Evolutionary conservation across 345 rosid genomes (phyloP).

Genomic region (Abelmoschus esculentus): DNA sequence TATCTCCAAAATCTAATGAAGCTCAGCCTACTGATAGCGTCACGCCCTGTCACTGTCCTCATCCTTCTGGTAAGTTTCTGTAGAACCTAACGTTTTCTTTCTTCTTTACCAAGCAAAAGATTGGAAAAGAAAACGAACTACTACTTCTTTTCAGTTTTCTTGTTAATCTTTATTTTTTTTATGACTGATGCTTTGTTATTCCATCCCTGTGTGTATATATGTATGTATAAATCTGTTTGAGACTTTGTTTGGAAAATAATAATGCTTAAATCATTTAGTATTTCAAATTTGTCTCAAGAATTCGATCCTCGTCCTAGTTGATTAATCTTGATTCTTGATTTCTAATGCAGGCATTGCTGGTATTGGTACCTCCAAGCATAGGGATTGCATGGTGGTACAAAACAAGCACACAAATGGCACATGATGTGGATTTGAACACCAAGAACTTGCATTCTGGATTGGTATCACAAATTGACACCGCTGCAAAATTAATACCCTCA

Average conservation of each 20-base stretch:
- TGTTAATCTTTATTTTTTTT: too few relatives aligned
- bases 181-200: too few relatives aligned
- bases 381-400: constrained; percentile 28
- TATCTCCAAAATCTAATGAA: constrained; percentile 18
- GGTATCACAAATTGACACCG: constrained; percentile 20
- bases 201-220: too few relatives aligned
- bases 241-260: too few relatives aligned
- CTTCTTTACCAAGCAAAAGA: neutral
- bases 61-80: constrained; percentile 17
- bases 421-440: constrained; percentile 7
- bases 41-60: constrained; percentile 20
- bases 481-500: constrained; percentile 15
- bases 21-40: constrained; percentile 18
- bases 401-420: constrained; percentile 9
- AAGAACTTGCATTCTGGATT: constrained; percentile 12
- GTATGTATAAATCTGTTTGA: too few relatives aligned
- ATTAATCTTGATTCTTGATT: neutral
- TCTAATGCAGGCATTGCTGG: constrained; percentile 23
- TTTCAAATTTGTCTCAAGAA: too few relatives aligned
- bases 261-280: too few relatives aligned
- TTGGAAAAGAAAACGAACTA: too few relatives aligned
- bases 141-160: too few relatives aligned
- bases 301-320: neutral
- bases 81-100: neutral
- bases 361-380: constrained; percentile 26